phyloP scores from a whole-genome alignment of 441 rosid genomes.

The Populus hybrid region DNA sequence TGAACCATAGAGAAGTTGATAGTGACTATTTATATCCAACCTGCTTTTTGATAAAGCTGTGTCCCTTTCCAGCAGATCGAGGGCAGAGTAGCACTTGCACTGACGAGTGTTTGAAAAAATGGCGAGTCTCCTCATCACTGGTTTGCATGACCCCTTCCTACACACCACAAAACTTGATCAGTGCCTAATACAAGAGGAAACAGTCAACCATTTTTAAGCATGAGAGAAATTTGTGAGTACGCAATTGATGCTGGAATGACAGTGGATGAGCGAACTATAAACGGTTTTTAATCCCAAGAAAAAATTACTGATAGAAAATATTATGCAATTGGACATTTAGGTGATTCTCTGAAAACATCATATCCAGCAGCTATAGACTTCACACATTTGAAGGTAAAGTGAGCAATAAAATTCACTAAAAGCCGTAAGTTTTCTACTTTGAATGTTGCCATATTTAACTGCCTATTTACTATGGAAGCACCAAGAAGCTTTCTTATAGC shows the following conservation, averaged over 20 bases:
- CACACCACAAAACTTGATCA: conserved; percentile 20
- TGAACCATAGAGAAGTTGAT: conserved; percentile 4
- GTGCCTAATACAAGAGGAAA: background rate
- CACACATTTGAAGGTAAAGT: background rate
- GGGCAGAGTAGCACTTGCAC: conserved; percentile 92
- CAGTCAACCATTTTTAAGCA: background rate
- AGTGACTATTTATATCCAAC: conserved; percentile 33
- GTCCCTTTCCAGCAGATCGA: conserved; percentile 81
- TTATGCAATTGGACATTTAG: background rate
- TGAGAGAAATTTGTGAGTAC: background rate
- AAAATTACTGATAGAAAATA: background rate
- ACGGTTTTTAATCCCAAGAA: background rate
- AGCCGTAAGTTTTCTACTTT: background rate
- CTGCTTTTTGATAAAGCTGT: conserved; percentile 83
- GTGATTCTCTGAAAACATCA: background rate
- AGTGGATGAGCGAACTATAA: background rate
- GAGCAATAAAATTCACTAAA: background rate
- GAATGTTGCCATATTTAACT: background rate
- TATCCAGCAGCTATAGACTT: background rate
- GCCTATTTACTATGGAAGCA: background rate
- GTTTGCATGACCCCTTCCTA: conserved; percentile 94
- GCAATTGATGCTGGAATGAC: background rate
- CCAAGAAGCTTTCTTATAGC: background rate
- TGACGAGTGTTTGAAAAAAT: conserved; percentile 84
- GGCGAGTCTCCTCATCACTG: conserved; percentile 91